Evolutionary conservation across 2,329 filamentous ascomycete genomes (phyloP), one percentile per base, ranked within the genome.

Genomic region (Colletotrichum lentis): DNA sequence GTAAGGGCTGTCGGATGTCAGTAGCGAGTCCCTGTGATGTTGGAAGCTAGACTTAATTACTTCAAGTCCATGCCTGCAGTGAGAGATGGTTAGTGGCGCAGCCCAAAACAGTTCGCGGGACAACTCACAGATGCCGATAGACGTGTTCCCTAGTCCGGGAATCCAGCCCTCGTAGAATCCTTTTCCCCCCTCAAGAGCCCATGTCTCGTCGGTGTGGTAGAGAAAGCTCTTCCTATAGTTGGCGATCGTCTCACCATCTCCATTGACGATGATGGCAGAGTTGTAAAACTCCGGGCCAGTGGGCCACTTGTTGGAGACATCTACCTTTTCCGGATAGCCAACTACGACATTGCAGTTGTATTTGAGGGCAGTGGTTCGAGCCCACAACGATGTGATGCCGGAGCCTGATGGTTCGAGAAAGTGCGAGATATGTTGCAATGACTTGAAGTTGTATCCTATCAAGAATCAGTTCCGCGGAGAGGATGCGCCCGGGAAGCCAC

Each of bases 381-480:
- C 91, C 92, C 92, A 96, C 22, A 90, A 77, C 0, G 91, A 89
- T 7, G 85, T 89, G 62, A 91, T 87, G 0, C 92, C 92, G 0
- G 86, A 81, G 6, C 86, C 84, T 0, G 86, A 86, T 0, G 83
- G 85, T 73, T 96, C 92, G 3, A 95, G 85, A 72, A 83, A 91
- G 0, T 91, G 90, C 1, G 79, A 78, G 52, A 95, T 93, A 1
- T 92, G 84, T 39, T 85, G 80, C 2, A 92, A 76, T 0, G 89
- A 91, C 50, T 86, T 84, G 80, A 94, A 95, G 76, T 94, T 94
- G 80, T 94, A 96, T 37, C 92, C 91, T 88, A 75, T 37, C 37
- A 60, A 41, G 57, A 10, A 18, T 37, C 18, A 35, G 31, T 27
- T 27, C 24, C 24, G 24, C 24, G 24, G 24, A 27, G 24, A 27